Conservation (phyloP, 495 filamentous ascomycete genomes). For the Ascobolus immersus region DNA sequence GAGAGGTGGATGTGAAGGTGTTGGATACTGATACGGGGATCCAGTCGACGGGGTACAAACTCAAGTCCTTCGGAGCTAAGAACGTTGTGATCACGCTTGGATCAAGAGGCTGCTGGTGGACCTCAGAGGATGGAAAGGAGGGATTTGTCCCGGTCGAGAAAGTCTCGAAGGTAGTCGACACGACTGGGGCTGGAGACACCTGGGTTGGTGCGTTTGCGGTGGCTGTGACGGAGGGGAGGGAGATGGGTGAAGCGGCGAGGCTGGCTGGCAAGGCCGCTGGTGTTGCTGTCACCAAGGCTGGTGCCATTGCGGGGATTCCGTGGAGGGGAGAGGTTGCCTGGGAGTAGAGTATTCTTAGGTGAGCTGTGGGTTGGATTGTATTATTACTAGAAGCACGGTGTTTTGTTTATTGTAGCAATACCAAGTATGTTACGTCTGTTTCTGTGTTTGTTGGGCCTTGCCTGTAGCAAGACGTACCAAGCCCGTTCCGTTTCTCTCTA, state of each 20-base stretch:
- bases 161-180: constrained; percentile 55
- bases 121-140: constrained; percentile 20
- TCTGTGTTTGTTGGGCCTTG: too few species aligned
- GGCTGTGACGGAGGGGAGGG: constrained; percentile 27
- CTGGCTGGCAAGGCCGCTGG: constrained; percentile 51
- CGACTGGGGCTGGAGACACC: constrained; percentile 82
- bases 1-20: constrained; percentile 22
- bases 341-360: too few species aligned
- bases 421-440: too few species aligned
- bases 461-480: too few species aligned
- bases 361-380: too few species aligned
- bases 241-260: constrained; percentile 29
- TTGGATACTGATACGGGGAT: constrained; percentile 23
- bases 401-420: too few species aligned
- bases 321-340: constrained; percentile 50
- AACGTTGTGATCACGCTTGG: constrained; percentile 71
- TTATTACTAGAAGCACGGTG: too few species aligned
- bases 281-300: constrained; percentile 45
- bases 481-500: too few species aligned
- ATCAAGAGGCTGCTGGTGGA: constrained; percentile 31
- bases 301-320: constrained; percentile 74
- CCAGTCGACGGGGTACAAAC: constrained; percentile 24
- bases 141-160: constrained; percentile 26
- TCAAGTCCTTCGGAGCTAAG: constrained; percentile 39
- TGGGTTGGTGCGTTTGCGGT: constrained; percentile 79